Conservation (phyloP, 2,329 filamentous ascomycete species). For the Shiraia bambusicola region DNA sequence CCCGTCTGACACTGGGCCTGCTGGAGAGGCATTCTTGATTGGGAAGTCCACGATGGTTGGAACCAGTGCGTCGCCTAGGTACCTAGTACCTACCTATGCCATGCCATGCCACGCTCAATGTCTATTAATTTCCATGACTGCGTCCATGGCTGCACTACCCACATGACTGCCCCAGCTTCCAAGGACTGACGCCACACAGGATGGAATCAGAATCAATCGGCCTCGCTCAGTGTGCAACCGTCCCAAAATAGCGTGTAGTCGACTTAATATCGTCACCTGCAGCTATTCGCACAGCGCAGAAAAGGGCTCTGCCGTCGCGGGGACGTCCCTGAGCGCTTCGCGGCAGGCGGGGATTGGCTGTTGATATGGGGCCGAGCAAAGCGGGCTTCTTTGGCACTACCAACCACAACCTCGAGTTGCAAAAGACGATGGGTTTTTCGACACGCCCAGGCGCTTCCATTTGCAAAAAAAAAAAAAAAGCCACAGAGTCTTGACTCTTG, state of each 20-base stretch:
- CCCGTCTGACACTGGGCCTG: slow-evolving; percentile 4
- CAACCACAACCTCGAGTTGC: slow-evolving; percentile 37
- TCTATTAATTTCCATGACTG: slow-evolving; percentile 12
- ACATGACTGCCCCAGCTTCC: slow-evolving; percentile 35
- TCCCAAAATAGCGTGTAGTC: slow-evolving; percentile 31
- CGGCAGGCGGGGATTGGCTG: slow-evolving; percentile 29
- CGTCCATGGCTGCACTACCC: slow-evolving; percentile 22
- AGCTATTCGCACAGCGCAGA: slow-evolving; percentile 24
- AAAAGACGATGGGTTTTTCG: slow-evolving; percentile 20
- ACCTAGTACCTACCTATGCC: too few species aligned
- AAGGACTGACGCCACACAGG: too few species aligned
- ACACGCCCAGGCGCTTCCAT: slow-evolving; percentile 36
- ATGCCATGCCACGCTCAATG: neutral
- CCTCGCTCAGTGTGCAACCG: slow-evolving; percentile 7
- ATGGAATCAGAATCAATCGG: too few species aligned
- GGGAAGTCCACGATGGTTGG: slow-evolving; percentile 14
- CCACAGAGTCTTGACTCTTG: too few species aligned
- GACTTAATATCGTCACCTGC: slow-evolving; percentile 22
- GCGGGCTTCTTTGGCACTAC: slow-evolving; percentile 25
- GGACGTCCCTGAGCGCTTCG: slow-evolving; percentile 32
- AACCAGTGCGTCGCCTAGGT: neutral
- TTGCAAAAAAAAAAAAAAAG: too few species aligned
- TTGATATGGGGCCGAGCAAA: slow-evolving; percentile 16
- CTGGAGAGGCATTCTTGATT: slow-evolving; percentile 6
- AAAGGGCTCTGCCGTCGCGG: slow-evolving; percentile 19